Conservation (phyloP, 2,329 filamentous ascomycete genomes). For the Chaetomium sp. region DNA sequence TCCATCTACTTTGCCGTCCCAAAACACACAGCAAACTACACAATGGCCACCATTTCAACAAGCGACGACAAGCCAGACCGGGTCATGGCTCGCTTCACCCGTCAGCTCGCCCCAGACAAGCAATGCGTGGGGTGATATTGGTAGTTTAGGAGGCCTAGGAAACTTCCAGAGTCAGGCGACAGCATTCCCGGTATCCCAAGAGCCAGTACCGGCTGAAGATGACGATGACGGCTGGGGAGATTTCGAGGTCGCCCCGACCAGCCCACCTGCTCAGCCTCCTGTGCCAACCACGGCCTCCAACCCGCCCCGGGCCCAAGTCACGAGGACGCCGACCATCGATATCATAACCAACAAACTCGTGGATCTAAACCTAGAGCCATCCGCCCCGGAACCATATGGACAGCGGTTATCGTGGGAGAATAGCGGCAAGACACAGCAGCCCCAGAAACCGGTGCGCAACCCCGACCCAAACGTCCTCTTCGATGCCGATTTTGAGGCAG, state of each 20-base stretch:
- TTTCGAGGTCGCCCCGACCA: conserved; percentile 58
- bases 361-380: conserved; percentile 38
- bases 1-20: conserved; percentile 25
- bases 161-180: conserved; percentile 13
- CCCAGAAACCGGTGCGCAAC: conserved; percentile 34
- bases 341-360: conserved; percentile 57
- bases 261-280: conserved; percentile 27
- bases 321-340: conserved; percentile 56
- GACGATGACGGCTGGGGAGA: conserved; percentile 69
- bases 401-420: conserved; percentile 31
- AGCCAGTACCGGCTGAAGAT: conserved; percentile 42
- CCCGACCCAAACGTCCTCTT: conserved; percentile 62
- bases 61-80: conserved; percentile 28
- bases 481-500: conserved; percentile 61
- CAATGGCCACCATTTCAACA: conserved; percentile 36
- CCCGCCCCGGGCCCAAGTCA: conserved; percentile 38
- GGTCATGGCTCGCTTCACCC: conserved; percentile 22
- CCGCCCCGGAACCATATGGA: conserved; percentile 31
- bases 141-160: conserved; percentile 23
- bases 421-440: conserved; percentile 14
- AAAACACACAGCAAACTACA: conserved; percentile 25
- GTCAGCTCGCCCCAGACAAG: conserved; percentile 20
- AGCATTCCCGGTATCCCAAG: conserved; percentile 15
- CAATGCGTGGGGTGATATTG: conserved; percentile 35
- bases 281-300: conserved; percentile 16